Evolutionary conservation across 805 yeast genomes (phyloP), one percentile per base, ranked within the genome.

Genomic region (Zygosaccharomyces kombuchaensis): DNA sequence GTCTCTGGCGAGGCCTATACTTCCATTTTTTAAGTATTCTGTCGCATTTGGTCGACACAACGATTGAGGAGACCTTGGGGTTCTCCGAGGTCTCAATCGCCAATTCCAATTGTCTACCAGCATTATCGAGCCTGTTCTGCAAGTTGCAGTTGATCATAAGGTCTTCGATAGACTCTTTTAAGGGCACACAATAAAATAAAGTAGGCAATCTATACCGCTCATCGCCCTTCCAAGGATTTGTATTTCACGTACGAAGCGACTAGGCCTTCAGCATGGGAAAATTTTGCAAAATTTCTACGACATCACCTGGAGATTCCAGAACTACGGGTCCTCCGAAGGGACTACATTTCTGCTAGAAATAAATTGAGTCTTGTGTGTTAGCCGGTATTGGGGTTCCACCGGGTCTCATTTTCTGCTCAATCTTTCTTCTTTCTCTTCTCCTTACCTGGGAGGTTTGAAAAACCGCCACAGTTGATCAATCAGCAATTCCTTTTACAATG

Each of bases 11-110:
- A n/a, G 50, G 34, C 42, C 40, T 48, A 40, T 47, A 50, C 31
- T 49, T 52, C 53, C 54, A 50, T 34, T 46, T 46, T 36, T 44
- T 44, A 13, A 52, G 39, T 30, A 50, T 31, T 17, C 43, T 19
- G 31, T 36, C 13, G 29, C 37, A 10, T 14, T 32, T 40, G 32
- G 36, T 29, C 17, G 6, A 14, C 3, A 14, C 29, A 17, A 6
- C 9, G 16, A 13, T 7, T 29, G 16, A 31, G 7, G 22, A 30
- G 17, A n/a, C 27, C 21, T 12, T 31, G 14, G 17, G 25, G 14
- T 10, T 31, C 34, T 7, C 26, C 2, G 19, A 40, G 6, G 43
- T n/a, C 4, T 40, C 43, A 10, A 40, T 19, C 22, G 17, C 34
- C n/a, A 17, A 12, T 9, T 48, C 44, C 43, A 45, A 22, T 27